Evolutionary conservation across 495 filamentous ascomycete genomes (phyloP).

Genomic region (Neurospora sp.): DNA sequence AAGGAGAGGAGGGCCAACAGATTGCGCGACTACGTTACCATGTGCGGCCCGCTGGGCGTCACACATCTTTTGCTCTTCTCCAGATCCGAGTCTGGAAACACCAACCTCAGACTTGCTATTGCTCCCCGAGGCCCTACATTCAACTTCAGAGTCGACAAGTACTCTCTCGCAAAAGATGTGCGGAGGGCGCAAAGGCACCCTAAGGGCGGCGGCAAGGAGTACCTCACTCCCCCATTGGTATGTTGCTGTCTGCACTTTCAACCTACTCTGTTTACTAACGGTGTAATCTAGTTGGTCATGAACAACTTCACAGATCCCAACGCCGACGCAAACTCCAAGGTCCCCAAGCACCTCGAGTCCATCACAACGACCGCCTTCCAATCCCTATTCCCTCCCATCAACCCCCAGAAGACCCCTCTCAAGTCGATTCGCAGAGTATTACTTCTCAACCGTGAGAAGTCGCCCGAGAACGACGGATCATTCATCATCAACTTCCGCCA

Average conservation of each 20-base stretch:
- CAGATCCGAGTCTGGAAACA: constrained; percentile 78
- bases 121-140: constrained; percentile 88
- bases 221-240: constrained; percentile 68
- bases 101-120: constrained; percentile 80
- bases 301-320: constrained; percentile 80
- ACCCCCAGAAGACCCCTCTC: constrained; percentile 79
- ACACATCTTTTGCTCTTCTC: constrained; percentile 93
- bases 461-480: constrained; percentile 45
- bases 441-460: constrained; percentile 71
- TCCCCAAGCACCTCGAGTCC: constrained; percentile 80
- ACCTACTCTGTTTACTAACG: constrained; percentile 8
- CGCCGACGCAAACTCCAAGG: constrained; percentile 50
- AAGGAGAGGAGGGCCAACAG: constrained; percentile 85
- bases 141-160: constrained; percentile 92
- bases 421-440: constrained; percentile 82
- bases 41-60: constrained; percentile 91
- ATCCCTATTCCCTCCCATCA: constrained; percentile 91
- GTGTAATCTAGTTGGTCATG: constrained; percentile 68
- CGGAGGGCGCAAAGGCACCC: constrained; percentile 72
- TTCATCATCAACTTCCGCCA: constrained; percentile 90
- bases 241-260: constrained; percentile 3
- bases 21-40: constrained; percentile 84
- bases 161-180: constrained; percentile 87
- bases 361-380: constrained; percentile 94
- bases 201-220: constrained; percentile 70